Evolutionary conservation across 148 eudicot species (phyloP).

Genomic region (Vaccinium darrowii): DNA sequence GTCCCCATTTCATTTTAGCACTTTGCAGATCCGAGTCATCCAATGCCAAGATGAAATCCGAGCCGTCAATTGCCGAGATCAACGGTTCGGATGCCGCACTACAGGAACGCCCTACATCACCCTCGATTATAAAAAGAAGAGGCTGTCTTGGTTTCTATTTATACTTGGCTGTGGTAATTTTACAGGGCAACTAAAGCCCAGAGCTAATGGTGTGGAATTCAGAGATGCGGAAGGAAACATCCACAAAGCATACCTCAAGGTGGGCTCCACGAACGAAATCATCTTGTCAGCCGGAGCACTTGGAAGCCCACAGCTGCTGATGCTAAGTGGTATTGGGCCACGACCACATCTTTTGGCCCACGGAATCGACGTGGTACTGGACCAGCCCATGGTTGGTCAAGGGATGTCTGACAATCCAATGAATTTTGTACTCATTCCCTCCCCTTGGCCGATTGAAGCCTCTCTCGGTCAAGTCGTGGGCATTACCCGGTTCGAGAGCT

Average conservation of each 20-base stretch:
- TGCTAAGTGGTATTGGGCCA: slow-evolving; percentile 91
- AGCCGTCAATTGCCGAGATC: no score
- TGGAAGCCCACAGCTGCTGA: slow-evolving; percentile 85
- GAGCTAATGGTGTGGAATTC: slow-evolving; percentile 62
- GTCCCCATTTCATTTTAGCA: no score
- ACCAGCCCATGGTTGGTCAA: slow-evolving; percentile 80
- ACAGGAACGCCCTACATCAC: no score
- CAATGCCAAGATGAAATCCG: no score
- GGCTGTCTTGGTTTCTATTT: no score
- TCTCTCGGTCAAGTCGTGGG: slow-evolving; percentile 78
- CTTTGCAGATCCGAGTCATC: no score
- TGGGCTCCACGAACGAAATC: slow-evolving; percentile 48
- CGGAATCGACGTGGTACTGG: slow-evolving; percentile 53
- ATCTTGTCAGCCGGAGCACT: slow-evolving; percentile 73
- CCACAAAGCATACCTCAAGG: slow-evolving; percentile 53
- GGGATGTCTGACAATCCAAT: slow-evolving; percentile 87
- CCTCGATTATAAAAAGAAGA: no score
- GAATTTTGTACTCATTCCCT: slow-evolving; percentile 63
- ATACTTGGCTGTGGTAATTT: background rate
- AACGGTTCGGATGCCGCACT: no score
- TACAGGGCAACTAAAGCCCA: slow-evolving; percentile 38
- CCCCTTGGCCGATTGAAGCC: slow-evolving; percentile 48
- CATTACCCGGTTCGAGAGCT: slow-evolving; percentile 54
- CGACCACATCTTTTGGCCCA: slow-evolving; percentile 44
- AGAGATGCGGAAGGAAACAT: slow-evolving; percentile 48